Evolutionary conservation across 2,329 filamentous ascomycete species (phyloP), one percentile per base, ranked within the genome.

Genomic region (Xylaria sp.): DNA sequence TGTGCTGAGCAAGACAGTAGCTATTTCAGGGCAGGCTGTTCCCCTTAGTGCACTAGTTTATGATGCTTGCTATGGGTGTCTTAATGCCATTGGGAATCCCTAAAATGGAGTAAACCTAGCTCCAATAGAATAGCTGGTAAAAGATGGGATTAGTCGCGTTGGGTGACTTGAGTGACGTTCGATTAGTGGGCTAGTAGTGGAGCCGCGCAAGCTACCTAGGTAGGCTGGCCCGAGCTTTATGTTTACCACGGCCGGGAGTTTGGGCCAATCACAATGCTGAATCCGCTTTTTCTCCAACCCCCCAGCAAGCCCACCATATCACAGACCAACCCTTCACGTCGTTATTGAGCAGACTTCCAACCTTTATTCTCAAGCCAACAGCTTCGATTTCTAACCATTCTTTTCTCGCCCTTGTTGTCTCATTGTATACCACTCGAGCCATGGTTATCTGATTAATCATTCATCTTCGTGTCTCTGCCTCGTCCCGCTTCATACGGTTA

Each of bases 141-240:
- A 2, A 2, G 6, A 13, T 9, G 35, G 35, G 35, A 8, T 40
- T 10, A 13, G 35, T 8, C 35, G 8, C 35, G 9, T 13, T 40
- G 13, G 32, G 35, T 40, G 35, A 40, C 35, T 8, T 48, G 4
- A 29, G 12, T 53, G 27, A 53, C 12, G 27, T 35, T 27, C 12
- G 48, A 27, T 51, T 6, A 16, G 53, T 23, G 18, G 29, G 13
- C 13, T 18, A 35, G 27, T 18, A 21, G 65, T 58, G 59, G 59
- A 27, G 25, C 40, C 18, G 21, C 18, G 21, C 3, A 9, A 18
- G 16, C 51, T n/a, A n/a, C n/a, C n/a, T n/a, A n/a, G 42, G 54
- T n/a, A n/a, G n/a, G 53, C 10, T 77, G 75, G 75, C 68, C 73
- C 72, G 70, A 76, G 75, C 75, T 73, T 71, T 74, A 53, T 76